Base-by-base conservation (phyloP, 805 yeast genomes). In the Metschnikowia peoriensis region DNA sequence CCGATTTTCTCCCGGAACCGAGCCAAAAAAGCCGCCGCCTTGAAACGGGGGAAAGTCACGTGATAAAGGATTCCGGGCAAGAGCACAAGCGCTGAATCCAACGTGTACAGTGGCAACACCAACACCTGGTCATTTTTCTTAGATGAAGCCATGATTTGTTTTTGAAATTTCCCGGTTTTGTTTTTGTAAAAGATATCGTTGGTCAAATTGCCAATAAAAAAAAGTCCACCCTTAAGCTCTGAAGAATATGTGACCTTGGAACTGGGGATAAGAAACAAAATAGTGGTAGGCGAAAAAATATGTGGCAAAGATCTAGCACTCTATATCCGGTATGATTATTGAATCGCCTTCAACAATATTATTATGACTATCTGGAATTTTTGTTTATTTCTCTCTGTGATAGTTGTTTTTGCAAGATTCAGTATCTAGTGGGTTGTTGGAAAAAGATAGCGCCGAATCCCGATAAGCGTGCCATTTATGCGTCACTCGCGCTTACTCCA, bases 51-150 rank as follows among this genome's bases (percentile, higher is more conserved):
- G 49, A 83, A 78, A 1, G 81, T 71, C n/a, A 84, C 80, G 51
- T 81, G 78, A 66, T 84, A 85, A 27, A 83, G 72, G 40, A 84
- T 78, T 0, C 88, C 88, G 1, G 90, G 89, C 8, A 84, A 60
- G 32, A 83, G 73, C 12, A 85, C 81, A 48, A 74, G 61, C 54
- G 72, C 68, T 41, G 78, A 72, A 56, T 75, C 79, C 22, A 75
- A 58, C 45, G 66, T 69, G 60, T 74, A 74, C 41, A 70, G 68
- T 46, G 79, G 78, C 47, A 75, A 65, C 6, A 69, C 69, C 47
- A 69, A 52, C 53, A 57, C 12, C 15, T 47, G 51, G 17, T 17
- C 14, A 10, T 10, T 8, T 11, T 15, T n/a, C n/a, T 32, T 14
- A 4, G 38, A 6, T 35, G 37, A 8, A 29, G 45, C 6, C 37